Conservation (phyloP, 1,284 basidiomycete genomes). For the Xerocomus minutiporus region DNA sequence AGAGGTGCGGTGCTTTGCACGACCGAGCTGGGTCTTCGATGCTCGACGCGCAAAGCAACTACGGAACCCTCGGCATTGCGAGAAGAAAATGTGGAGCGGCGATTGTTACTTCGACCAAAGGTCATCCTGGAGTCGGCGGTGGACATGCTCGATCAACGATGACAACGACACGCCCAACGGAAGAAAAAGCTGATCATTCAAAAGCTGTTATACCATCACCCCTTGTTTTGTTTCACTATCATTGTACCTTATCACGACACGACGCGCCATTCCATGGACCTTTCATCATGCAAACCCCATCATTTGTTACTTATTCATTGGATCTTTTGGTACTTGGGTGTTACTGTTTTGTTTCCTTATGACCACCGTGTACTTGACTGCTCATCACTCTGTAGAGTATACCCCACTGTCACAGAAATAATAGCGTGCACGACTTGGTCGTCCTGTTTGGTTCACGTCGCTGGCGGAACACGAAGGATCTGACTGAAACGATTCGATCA, state of each 20-base stretch:
- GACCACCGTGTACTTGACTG: neutral
- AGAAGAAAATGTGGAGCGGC: conserved; percentile 50
- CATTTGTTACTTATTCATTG: conserved; percentile 7
- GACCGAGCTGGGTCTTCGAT: conserved; percentile 65
- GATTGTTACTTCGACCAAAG: conserved; percentile 61
- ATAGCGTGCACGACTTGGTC: no score
- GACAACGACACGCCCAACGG: neutral
- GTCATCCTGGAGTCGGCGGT: conserved; percentile 68
- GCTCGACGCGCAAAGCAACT: conserved; percentile 48
- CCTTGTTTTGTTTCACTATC: conserved; percentile 5
- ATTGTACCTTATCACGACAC: conserved; percentile 20
- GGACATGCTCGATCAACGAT: conserved; percentile 48
- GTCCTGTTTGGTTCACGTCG: no score
- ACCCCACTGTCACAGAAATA: neutral
- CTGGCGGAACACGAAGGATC: no score
- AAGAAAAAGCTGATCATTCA: neutral
- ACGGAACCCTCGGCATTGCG: conserved; percentile 28
- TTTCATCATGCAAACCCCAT: conserved; percentile 11
- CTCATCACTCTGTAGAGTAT: neutral
- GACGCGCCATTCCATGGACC: conserved; percentile 6
- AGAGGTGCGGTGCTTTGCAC: conserved; percentile 55
- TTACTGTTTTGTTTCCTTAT: neutral
- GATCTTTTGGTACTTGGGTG: neutral
- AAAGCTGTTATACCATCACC: neutral
- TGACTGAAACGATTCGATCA: no score